These are phyloP conservation scores for Heracleum sosnowskyi DNA, from an alignment of 129 eudicot species.

Conservation along the genomic window DNA sequence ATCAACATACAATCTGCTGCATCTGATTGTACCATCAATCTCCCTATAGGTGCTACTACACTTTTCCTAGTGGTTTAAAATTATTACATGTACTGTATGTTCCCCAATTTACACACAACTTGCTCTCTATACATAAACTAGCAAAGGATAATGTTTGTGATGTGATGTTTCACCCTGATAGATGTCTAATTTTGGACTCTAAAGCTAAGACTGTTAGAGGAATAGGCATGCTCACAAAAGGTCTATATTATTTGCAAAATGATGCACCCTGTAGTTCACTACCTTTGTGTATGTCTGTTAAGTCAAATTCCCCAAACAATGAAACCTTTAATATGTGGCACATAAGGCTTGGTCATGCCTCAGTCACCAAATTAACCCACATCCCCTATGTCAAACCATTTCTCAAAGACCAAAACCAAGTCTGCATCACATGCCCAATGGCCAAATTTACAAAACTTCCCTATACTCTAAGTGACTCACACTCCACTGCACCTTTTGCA, in stretches of 20 bases:
- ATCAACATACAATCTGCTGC: no score
- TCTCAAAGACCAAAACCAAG: no score
- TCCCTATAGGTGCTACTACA: neutral
- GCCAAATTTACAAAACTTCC: neutral
- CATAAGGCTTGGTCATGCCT: no score
- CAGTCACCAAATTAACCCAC: no score
- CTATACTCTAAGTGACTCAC: neutral
- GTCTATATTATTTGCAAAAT: neutral
- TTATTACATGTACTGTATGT: neutral
- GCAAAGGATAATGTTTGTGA: neutral
- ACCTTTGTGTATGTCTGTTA: no score
- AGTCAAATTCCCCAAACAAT: no score
- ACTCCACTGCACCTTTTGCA: neutral
- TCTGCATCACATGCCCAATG: neutral
- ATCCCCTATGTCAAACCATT: no score
- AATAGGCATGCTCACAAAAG: neutral
- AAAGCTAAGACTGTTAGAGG: neutral
- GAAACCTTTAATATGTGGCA: no score
- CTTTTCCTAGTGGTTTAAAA: neutral
- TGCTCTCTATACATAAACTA: neutral
- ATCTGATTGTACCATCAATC: neutral
- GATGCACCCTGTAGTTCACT: no score
- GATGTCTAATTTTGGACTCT: neutral
- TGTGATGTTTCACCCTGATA: neutral
- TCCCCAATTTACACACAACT: neutral